Base-by-base conservation (phyloP, 129 eudicot species). In the Escallonia herrerae region DNA sequence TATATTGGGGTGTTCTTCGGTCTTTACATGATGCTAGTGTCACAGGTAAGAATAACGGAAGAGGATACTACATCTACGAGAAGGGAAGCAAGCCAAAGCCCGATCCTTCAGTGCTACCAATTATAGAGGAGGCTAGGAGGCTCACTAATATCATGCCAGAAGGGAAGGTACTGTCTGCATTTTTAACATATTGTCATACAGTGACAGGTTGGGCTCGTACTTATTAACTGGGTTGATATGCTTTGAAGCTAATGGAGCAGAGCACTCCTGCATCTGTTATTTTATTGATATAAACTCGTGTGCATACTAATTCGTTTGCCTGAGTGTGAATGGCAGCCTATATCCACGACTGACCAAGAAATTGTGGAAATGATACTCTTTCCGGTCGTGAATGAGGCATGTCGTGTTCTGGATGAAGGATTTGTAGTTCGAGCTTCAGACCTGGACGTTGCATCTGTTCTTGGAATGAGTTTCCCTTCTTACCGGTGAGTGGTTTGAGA, bases 51-150 rank as follows among this genome's bases (percentile, higher is more conserved):
- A 86, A 59, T 73, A 93, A 93, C 33, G 96, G 98, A 65, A 88
- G 82, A 83, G 98, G 98, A 76, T 93, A 81, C 75, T 93, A 86
- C 62, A 59, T 81, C 11, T 89, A 93, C 44, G 90, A 82, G 69
- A 93, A 93, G 71, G 98, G 98, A 76, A 83, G 90, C 84, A 85
- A 93, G 76, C 98, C 98, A 63, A 88, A 77, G 80, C 95, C 98
- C 22, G 96, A 93, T 65, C 84, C 81, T 57, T 78, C 91, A 8
- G 91, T 93, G 51, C 73, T 88, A 8, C 87, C 89, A 22, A 79
- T 93, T 49, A 66, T 93, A 65, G 91, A 93, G 73, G 95, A 86
- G 69, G 78, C 87, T 52, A 81, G 82, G 72, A 86, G 82, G 79
- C 76, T 47, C 60, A 76, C 80, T 63, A 88, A 83, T 73, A 58